These are phyloP conservation scores for Ganoderma leucocontextum DNA, from an alignment of 1,284 basidiomycete genomes.

Conservation along the genomic window DNA sequence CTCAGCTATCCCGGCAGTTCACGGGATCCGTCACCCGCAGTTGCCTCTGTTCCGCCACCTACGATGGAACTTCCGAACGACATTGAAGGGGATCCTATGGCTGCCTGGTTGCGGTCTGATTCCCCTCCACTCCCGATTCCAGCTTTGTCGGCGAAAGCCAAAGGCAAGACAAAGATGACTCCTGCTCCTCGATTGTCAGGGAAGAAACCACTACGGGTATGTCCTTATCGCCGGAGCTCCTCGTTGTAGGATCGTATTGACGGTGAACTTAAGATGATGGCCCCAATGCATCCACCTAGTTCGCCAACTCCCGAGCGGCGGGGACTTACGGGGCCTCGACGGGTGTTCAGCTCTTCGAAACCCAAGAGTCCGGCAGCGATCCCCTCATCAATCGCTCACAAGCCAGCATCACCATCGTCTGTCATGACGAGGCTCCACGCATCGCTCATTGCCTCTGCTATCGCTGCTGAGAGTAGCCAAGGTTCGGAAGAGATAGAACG, in stretches of 20 bases:
- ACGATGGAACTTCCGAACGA: constrained; percentile 19
- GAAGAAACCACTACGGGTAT: constrained; percentile 27
- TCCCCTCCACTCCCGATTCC: constrained; percentile 16
- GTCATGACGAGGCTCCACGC: constrained; percentile 28
- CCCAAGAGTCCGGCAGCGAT: neutral
- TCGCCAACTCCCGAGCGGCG: constrained; percentile 59
- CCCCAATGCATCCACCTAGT: constrained; percentile 47
- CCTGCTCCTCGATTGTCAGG: neutral
- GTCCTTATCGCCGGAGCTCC: constrained; percentile 6
- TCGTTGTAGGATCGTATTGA: neutral
- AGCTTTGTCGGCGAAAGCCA: constrained; percentile 11
- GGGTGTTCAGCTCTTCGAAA: neutral
- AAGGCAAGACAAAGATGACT: constrained; percentile 25
- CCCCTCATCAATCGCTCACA: neutral
- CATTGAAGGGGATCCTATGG: constrained; percentile 24
- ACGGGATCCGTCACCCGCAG: constrained; percentile 29
- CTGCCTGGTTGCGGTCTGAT: constrained; percentile 25
- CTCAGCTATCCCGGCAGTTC: constrained; percentile 30
- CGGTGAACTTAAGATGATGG: constrained; percentile 29
- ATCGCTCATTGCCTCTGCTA: constrained; percentile 21
- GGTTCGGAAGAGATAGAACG: constrained; percentile 11
- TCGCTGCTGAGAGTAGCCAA: constrained; percentile 17
- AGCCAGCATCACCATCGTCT: neutral
- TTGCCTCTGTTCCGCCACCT: constrained; percentile 10
- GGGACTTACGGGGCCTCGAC: constrained; percentile 18